A percentile compares a stretch with the other conserved stretches of the same genome.
phyloP scores from a whole-genome alignment of 768 basidiomycete genomes.

The Rickenella mellea region DNA sequence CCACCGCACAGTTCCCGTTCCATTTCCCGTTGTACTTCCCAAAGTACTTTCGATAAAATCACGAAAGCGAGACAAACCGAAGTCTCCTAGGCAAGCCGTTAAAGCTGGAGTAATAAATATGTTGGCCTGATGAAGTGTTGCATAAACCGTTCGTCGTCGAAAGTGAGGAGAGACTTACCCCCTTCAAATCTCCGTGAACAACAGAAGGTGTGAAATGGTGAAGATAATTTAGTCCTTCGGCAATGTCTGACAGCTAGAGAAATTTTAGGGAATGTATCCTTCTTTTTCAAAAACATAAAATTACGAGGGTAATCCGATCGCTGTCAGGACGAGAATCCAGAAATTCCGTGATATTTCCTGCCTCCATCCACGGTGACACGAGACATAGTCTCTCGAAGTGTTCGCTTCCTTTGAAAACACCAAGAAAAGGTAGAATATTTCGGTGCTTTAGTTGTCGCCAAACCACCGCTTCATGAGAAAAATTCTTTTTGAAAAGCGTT shows the following conservation, averaged over 20 bases:
- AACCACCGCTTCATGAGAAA: too few species aligned
- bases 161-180: not conserved
- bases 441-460: too few species aligned
- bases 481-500: too few species aligned
- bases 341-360: not conserved
- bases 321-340: not conserved
- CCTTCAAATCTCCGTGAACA: not conserved
- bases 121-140: slow-evolving; percentile 21
- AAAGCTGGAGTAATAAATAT: slow-evolving; percentile 22
- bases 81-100: slow-evolving; percentile 25
- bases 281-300: too few species aligned
- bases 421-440: too few species aligned
- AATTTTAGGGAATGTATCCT: too few species aligned
- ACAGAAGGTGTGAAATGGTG: too few species aligned
- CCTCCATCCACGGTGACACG: not conserved
- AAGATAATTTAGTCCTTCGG: too few species aligned
- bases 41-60: slow-evolving; percentile 8
- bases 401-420: too few species aligned
- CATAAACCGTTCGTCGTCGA: not conserved
- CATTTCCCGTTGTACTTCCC: not conserved
- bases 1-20: slow-evolving; percentile 2
- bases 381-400: not conserved
- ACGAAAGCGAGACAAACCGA: slow-evolving; percentile 23
- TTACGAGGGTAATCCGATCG: too few species aligned
- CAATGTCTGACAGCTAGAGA: too few species aligned